Percentiles rank a stretch among this genome's conserved stretches.
These are phyloP conservation scores for Colletotrichum noveboracense DNA, from an alignment of 2,329 filamentous ascomycete genomes.

Conservation along the genomic window DNA sequence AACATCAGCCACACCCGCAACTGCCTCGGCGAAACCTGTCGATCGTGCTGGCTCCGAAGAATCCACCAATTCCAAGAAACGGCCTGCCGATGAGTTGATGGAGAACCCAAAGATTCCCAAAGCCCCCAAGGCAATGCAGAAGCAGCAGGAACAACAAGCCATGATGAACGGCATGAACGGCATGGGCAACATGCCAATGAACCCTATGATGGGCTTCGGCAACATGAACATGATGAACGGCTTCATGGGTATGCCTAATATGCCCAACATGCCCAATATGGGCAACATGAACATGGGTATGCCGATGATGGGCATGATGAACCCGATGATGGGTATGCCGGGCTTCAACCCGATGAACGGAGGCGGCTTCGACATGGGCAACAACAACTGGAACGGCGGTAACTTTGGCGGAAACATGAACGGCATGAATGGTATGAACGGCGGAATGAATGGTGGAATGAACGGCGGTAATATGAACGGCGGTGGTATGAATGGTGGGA, in stretches of 20 bases:
- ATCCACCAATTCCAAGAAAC: constrained; percentile 70
- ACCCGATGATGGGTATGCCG: constrained; percentile 26
- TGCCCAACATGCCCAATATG: constrained; percentile 39
- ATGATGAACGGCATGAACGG: constrained; percentile 55
- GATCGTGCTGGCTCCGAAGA: constrained; percentile 28
- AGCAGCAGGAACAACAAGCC: constrained; percentile 52
- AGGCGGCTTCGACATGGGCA: constrained; percentile 32
- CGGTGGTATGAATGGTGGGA: constrained; percentile 30
- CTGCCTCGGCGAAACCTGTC: constrained; percentile 27
- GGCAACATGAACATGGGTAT: constrained; percentile 32
- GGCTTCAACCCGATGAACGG: constrained; percentile 27
- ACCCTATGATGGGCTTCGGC: constrained; percentile 30
- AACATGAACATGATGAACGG: constrained; percentile 25
- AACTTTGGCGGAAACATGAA: constrained; percentile 38
- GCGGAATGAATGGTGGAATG: constrained; percentile 34
- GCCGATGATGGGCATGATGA: constrained; percentile 38
- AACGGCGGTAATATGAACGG: constrained; percentile 30
- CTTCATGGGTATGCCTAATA: constrained; percentile 35
- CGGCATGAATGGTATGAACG: constrained; percentile 29
- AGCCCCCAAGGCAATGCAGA: constrained; percentile 69
- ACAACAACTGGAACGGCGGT: constrained; percentile 34
- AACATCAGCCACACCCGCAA: constrained; percentile 30
- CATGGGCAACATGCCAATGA: constrained; percentile 38
- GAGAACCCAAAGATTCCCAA: constrained; percentile 71
- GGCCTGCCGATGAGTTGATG: constrained; percentile 75